Conservation (phyloP, 2,329 filamentous ascomycete species). For the Akanthomyces muscarius region DNA sequence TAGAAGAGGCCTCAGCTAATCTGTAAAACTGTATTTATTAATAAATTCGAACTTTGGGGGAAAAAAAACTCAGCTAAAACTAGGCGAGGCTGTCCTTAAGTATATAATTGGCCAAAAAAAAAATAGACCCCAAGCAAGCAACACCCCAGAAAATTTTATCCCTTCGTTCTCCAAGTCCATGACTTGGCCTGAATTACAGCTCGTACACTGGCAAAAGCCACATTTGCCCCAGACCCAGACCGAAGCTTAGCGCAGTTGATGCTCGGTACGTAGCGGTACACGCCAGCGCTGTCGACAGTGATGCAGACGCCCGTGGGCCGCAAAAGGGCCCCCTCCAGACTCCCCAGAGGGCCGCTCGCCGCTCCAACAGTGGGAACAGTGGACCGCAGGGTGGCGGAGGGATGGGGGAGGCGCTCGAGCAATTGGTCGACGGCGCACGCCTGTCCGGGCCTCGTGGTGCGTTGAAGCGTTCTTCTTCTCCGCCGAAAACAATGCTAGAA, state of each 20-base stretch:
- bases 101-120: neutral
- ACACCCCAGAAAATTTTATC: slow-evolving; percentile 3
- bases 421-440: neutral
- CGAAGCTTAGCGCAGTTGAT: neutral
- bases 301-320: neutral
- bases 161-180: neutral
- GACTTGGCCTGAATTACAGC: neutral
- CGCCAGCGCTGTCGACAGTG: neutral
- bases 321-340: neutral
- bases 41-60: neutral
- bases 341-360: too few relatives aligned
- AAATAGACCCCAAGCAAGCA: neutral
- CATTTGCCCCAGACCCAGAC: slow-evolving; percentile 6
- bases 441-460: neutral
- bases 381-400: neutral
- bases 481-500: neutral
- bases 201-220: neutral
- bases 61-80: neutral
- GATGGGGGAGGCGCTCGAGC: neutral
- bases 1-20: neutral
- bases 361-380: neutral
- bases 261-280: slow-evolving; percentile 15
- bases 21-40: neutral
- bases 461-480: neutral
- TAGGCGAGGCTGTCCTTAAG: slow-evolving; percentile 8